Evolutionary conservation across 345 rosid species (phyloP), one percentile per base, ranked within the genome.

Genomic region (Euclidium syriacum): DNA sequence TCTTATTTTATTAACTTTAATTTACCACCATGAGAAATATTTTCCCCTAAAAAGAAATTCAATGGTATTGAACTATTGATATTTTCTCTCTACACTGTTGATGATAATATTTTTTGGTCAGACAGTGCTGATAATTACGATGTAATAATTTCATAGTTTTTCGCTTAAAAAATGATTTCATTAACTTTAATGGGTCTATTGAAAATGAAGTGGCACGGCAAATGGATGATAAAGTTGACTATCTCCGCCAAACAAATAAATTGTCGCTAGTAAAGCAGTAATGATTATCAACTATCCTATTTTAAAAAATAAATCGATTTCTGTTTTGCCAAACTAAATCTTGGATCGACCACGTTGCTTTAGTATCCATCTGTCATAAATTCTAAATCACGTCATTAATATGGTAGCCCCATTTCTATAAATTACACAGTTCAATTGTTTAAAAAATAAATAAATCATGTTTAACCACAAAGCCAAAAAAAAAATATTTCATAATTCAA

Each of bases 201-300:
- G 50, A 67, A 58, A 67, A 36, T 36, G 64, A 67, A 38, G 47
- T 57, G 32, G 41, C 57, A 47, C 25, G 34, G 18, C 65, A 57
- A 67, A 51, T 39, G 48, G 64, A 48, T 48, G 51, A 51, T 20
- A 7, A 67, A 67, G 51, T 56, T 67, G 54, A 65, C 63, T 25
- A 34, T 54, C 38, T 24, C 23, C 8, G 47, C 54, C 62, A 65
- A 46, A 65, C 47, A 25, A 12, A 9, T 7, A 9, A 16, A 26
- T 18, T 41, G 22, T 14, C 38, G 24, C 25, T 23, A 43, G 26
- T 46, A 55, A 3, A 10, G 18, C n/a, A 44, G 7, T 44, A 22
- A 41, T 42, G 38, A 25, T 40, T 30, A 64, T 41, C 11, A 39
- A 15, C 42, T 52, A 64, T 20, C 33, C 10, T 52, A 8, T 3